Evolutionary conservation across 345 rosid genomes (phyloP), one percentile per base, ranked within the genome.

Genomic region (Euphorbia tirucalli): DNA sequence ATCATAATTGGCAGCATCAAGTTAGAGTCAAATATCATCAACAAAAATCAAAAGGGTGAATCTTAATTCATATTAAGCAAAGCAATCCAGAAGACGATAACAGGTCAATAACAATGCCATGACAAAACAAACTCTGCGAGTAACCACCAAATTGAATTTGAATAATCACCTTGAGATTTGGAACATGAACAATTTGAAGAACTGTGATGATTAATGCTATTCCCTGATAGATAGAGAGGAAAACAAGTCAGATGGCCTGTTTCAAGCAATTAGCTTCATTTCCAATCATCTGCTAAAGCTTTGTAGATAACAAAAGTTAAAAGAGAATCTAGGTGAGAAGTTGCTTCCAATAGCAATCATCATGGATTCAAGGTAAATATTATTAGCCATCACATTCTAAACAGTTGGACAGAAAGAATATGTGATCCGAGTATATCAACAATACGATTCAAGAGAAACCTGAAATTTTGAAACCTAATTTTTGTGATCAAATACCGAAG

Each of bases 161-260:
- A 19, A 46, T 27, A 74, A 73, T 81, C 77, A 90, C 97, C 97
- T 95, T 95, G 76, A 95, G 97, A 78, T 95, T 95, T 75, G 99
- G 97, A 19, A 95, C 82, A 7, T 83, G 96, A 73, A 95, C 93
- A 56, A 95, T 90, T 83, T 92, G 99, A 81, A 90, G 99, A 80
- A 95, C 99, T 4, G 97, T 92, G 77, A 90, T 86, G 78, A 92
- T 95, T 81, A 95, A 81, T 61, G 99, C 87, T 68, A 95, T 90
- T 27, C 99, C 99, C 97, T 95, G 84, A 76, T 75, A 69, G 73
- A 61, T 46, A 65, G 24, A 48, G 31, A 49, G 22, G 48, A 71
- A 41, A 67, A 32, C 35, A 71, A 49, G 66, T 68, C 31, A 77
- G 73, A 27, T 21, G 52, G 55, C 8, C 27, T 28, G 61, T 66